Percentiles rank a stretch among this genome's conserved stretches.
These are phyloP conservation scores for Trichoderma afroharzianum DNA, from an alignment of 2,329 filamentous ascomycete genomes.

Conservation along the genomic window DNA sequence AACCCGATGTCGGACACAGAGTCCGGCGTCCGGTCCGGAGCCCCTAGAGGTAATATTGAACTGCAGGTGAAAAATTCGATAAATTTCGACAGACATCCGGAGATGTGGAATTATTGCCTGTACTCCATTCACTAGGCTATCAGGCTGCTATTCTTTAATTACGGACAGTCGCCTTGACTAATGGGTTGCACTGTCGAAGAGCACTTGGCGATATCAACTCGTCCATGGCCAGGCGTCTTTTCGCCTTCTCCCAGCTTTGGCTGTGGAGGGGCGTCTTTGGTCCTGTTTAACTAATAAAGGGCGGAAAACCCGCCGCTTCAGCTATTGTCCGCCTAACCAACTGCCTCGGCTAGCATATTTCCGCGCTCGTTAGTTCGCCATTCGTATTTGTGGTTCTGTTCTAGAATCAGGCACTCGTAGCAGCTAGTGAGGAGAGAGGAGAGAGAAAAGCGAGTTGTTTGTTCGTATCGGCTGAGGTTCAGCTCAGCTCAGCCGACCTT, in stretches of 20 bases:
- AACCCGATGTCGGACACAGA: conserved; percentile 5
- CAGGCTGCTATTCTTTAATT: background rate
- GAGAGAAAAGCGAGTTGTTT: background rate
- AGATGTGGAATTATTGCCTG: background rate
- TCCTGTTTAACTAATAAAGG: background rate
- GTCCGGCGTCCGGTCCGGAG: background rate
- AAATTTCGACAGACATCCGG: background rate
- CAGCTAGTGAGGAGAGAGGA: background rate
- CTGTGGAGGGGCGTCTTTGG: background rate
- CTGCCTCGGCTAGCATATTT: conserved; percentile 1
- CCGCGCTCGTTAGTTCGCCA: background rate
- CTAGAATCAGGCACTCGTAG: conserved; percentile 1
- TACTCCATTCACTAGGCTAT: background rate
- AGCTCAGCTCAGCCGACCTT: conserved; percentile 11
- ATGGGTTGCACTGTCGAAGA: background rate
- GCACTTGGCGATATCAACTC: background rate
- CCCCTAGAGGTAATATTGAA: background rate
- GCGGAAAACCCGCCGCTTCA: background rate
- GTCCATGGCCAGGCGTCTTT: background rate
- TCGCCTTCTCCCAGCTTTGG: background rate
- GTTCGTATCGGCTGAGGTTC: conserved; percentile 5
- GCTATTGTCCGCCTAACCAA: background rate
- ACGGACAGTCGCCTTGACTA: background rate
- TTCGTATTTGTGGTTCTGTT: conserved; percentile 5
- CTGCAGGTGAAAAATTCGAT: background rate